These are phyloP conservation scores for Micractinium sp. DNA, from an alignment of 139 green algal genomes.

Conservation along the genomic window DNA sequence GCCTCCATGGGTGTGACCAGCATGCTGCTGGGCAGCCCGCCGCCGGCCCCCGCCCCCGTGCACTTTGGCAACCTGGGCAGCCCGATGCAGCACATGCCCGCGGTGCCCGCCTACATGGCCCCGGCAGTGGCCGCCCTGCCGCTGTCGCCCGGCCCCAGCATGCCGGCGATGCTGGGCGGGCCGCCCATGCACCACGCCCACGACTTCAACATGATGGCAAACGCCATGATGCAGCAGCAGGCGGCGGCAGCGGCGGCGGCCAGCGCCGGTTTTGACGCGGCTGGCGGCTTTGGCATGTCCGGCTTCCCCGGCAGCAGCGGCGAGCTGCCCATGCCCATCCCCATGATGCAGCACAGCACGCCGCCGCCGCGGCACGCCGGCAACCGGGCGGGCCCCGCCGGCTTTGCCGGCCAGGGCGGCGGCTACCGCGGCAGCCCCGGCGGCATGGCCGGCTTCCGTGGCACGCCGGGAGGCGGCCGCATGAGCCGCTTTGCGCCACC, in stretches of 20 bases:
- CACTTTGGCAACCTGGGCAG: slow-evolving; percentile 15
- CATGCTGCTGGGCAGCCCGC: slow-evolving; percentile 34
- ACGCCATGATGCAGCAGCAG: background rate
- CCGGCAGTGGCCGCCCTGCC: background rate
- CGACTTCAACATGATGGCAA: background rate
- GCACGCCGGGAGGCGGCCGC: slow-evolving; percentile 12
- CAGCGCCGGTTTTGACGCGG: background rate
- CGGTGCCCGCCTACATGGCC: background rate
- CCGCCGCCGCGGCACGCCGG: background rate
- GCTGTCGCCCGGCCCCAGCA: background rate
- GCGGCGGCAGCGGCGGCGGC: background rate
- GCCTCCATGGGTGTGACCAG: slow-evolving; percentile 14
- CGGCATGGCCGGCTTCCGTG: background rate
- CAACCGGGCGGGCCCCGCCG: background rate
- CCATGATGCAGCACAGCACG: slow-evolving; percentile 7
- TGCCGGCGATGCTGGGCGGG: background rate
- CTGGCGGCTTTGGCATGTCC: no score
- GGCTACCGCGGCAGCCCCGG: background rate
- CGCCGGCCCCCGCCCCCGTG: background rate
- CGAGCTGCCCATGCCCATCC: no score
- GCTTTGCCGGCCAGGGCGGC: background rate
- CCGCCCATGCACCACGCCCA: background rate
- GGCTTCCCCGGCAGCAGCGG: no score
- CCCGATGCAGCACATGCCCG: background rate
- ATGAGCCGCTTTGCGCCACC: slow-evolving; percentile 24